These are phyloP conservation scores for Cornus suecica DNA, from an alignment of 148 eudicot genomes.

Conservation along the genomic window DNA sequence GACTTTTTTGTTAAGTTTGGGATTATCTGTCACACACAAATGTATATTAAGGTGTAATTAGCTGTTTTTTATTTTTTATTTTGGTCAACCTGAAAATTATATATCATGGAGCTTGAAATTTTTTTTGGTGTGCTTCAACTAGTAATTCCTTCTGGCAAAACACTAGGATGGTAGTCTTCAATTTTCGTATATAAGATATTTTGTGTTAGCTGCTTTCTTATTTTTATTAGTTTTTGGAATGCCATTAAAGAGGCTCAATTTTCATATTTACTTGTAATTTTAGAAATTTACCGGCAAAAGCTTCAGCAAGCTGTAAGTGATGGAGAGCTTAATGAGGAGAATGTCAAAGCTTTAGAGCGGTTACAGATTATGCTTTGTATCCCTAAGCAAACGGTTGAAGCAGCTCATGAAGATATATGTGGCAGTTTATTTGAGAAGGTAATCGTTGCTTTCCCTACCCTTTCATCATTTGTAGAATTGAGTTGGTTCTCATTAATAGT, in stretches of 20 bases:
- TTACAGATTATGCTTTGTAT: constrained; percentile 83
- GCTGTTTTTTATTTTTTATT: too few relatives aligned
- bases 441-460: constrained; percentile 2
- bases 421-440: constrained; percentile 93
- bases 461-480: background rate
- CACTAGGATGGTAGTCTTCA: too few relatives aligned
- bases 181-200: background rate
- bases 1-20: background rate
- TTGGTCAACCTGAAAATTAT: too few relatives aligned
- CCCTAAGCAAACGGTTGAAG: constrained; percentile 80
- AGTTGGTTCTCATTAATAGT: background rate
- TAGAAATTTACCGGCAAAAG: constrained; percentile 89
- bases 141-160: too few relatives aligned
- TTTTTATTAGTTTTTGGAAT: background rate
- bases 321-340: constrained; percentile 81
- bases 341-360: constrained; percentile 66
- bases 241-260: background rate
- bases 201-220: background rate
- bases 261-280: constrained; percentile 1
- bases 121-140: background rate
- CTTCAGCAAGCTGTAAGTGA: constrained; percentile 78
- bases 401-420: constrained; percentile 81
- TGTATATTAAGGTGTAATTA: background rate
- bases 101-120: background rate
- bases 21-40: background rate